A percentile compares a stretch with the other conserved stretches of the same genome.
phyloP scores from a whole-genome alignment of 2,329 filamentous ascomycete species.

The Penicillium sp. region DNA sequence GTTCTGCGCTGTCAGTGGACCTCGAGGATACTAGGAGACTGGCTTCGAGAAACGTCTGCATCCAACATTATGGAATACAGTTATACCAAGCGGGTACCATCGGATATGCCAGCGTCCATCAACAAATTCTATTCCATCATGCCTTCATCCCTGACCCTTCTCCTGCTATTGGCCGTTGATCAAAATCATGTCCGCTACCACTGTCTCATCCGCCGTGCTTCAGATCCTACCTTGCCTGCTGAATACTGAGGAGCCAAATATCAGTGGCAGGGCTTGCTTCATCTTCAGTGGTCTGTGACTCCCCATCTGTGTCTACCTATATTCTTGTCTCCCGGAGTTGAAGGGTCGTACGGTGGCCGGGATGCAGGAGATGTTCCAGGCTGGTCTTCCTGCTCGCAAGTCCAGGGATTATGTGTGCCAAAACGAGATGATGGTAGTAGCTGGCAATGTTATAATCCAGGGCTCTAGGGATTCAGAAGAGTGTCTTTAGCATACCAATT shows the following conservation, averaged over 20 bases:
- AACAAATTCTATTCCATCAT: too few relatives aligned
- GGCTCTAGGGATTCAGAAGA: not conserved
- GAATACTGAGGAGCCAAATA: constrained; percentile 1
- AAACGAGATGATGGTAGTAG: not conserved
- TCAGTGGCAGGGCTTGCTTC: not conserved
- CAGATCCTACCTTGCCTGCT: not conserved
- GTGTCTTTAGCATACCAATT: too few relatives aligned
- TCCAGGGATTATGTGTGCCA: not conserved
- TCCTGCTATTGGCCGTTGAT: too few relatives aligned
- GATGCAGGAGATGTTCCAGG: constrained; percentile 1
- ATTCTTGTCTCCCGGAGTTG: not conserved
- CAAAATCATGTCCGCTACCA: not conserved
- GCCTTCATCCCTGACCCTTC: too few relatives aligned
- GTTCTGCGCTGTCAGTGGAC: too few relatives aligned
- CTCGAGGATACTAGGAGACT: too few relatives aligned
- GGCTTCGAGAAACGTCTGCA: too few relatives aligned
- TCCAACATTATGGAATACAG: too few relatives aligned
- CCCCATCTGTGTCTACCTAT: not conserved
- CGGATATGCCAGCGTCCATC: too few relatives aligned
- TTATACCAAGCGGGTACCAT: too few relatives aligned
- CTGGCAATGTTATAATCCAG: not conserved
- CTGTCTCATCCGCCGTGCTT: not conserved
- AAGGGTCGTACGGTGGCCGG: not conserved
- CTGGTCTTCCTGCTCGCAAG: not conserved
- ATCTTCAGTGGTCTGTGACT: not conserved